Conservation (phyloP, 108 stramenopile genomes). For the Mayamaea pseudoterrestris region DNA sequence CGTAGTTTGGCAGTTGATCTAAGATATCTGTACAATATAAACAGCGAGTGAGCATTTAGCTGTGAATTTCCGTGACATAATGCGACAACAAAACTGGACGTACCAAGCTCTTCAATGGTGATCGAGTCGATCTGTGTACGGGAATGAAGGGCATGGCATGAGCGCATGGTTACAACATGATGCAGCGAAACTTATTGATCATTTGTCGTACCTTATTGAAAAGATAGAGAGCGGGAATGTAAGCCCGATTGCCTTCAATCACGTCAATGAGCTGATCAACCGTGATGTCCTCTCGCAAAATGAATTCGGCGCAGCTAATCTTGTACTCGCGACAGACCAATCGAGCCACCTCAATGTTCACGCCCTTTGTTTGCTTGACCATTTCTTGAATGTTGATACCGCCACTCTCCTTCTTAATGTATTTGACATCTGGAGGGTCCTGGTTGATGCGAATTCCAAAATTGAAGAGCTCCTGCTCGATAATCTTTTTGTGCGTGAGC, state of each 20-base stretch:
- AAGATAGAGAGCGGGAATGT: slow-evolving; percentile 84
- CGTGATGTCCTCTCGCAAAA: slow-evolving; percentile 86
- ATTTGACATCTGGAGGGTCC: slow-evolving; percentile 83
- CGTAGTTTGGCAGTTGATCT: slow-evolving; percentile 95
- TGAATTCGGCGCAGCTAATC: slow-evolving; percentile 82
- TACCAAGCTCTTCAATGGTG: slow-evolving; percentile 94
- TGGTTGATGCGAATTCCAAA: slow-evolving; percentile 99
- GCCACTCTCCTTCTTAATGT: slow-evolving; percentile 88
- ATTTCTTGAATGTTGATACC: slow-evolving; percentile 91
- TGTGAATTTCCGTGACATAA: no score
- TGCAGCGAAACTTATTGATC: no score
- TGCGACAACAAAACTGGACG: no score
- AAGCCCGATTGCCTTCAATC: slow-evolving; percentile 76
- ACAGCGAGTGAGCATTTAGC: no score
- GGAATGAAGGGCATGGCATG: no score
- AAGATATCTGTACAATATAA: no score
- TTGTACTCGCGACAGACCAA: slow-evolving; percentile 91
- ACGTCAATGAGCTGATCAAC: slow-evolving; percentile 94
- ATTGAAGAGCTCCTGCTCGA: slow-evolving; percentile 90
- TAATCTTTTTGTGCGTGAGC: slow-evolving; percentile 95
- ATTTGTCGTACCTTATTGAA: no score
- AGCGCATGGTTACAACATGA: no score
- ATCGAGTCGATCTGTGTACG: slow-evolving; percentile 69
- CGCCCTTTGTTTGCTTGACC: slow-evolving; percentile 71
- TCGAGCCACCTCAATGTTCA: slow-evolving; percentile 73